Base-by-base conservation (phyloP, 805 yeast genomes). In the Metschnikowia colocasiae region DNA sequence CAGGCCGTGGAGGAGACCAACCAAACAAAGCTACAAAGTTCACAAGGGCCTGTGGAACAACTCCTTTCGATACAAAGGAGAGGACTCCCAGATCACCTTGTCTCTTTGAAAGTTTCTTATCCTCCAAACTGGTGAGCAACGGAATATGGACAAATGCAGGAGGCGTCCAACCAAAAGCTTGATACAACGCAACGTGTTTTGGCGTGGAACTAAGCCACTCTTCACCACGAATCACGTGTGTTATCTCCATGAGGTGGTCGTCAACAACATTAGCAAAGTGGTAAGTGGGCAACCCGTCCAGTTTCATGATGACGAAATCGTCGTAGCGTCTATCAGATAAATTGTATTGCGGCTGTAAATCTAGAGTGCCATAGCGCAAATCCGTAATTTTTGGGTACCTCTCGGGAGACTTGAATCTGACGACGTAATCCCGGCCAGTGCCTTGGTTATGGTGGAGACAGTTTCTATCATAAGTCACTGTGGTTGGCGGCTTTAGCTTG, bases 121-220 rank as follows among this genome's bases (percentile, higher is more conserved):
- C 89, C 4, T 67, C 73, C 4, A 80, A 60, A 3, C 88, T 80
- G 0, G 97, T 90, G 46, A 94, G 66, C 32, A 94, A 68, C 0
- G 99, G 99, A 41, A 94, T 85, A 61, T 94, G 99, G n/a, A 86
- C 75, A 62, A 81, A 94, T 16, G 74, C 59, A 0, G 99, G 99
- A 1, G 85, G 80, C 0, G 59, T 53, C 97, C 97, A 92, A 0
- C 87, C 88, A 61, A 92, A 84, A 0, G 97, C 95, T 15, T 76
- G 57, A 61, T 94, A 95, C 43, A 94, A 63, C 0, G 96, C 92
- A 39, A 90, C 75, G 59, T 94, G 99, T 58, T 91, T 92, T 2
- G 97, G 96, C 0, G 99, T 94, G 0, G 98, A 88, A 1, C 96
- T 86, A 9, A 94, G 69, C 99, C 99, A 94, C 64, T 94, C 99